A percentile compares a stretch with the other conserved stretches of the same genome.
Conservation (phyloP, 257 asterid genomes). For the Asclepias syriaca region DNA sequence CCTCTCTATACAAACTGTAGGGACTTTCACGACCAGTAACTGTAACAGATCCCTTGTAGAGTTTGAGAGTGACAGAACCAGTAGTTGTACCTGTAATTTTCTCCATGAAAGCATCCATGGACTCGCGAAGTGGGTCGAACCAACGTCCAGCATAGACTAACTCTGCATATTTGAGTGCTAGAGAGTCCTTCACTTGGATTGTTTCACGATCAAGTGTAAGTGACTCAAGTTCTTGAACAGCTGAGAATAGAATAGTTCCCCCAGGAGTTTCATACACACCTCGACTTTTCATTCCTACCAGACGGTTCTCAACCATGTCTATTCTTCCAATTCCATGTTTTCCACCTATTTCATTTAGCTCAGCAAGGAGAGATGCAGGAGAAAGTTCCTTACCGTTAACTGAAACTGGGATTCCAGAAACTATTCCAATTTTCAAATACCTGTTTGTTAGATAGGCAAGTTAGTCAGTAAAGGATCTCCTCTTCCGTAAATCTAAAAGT, state of each 20-base stretch:
- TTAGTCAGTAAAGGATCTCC: not conserved
- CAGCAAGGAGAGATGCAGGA: slow-evolving; percentile 76
- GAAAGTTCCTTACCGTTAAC: slow-evolving; percentile 65
- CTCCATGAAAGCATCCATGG: slow-evolving; percentile 93
- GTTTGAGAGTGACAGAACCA: slow-evolving; percentile 79
- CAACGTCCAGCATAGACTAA: slow-evolving; percentile 84
- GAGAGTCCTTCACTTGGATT: slow-evolving; percentile 68
- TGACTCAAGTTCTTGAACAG: slow-evolving; percentile 85
- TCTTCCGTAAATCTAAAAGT: not conserved
- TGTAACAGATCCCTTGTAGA: slow-evolving; percentile 69
- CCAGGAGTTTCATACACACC: slow-evolving; percentile 97
- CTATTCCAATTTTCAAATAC: slow-evolving; percentile 71
- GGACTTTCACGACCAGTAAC: slow-evolving; percentile 73
- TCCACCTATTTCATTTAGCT: slow-evolving; percentile 78
- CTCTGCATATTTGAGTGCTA: slow-evolving; percentile 91
- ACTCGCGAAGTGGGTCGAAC: slow-evolving; percentile 90
- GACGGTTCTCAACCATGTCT: slow-evolving; percentile 91
- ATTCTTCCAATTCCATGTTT: slow-evolving; percentile 84
- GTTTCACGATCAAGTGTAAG: slow-evolving; percentile 91
- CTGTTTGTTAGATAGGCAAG: slow-evolving; percentile 31
- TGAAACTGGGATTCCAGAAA: slow-evolving; percentile 71
- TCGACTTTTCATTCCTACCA: slow-evolving; percentile 96
- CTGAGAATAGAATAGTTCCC: slow-evolving; percentile 78
- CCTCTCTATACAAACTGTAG: slow-evolving; percentile 69
- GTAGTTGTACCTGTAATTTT: slow-evolving; percentile 71